Evolutionary conservation across 805 yeast genomes (phyloP).

Genomic region (Torulaspora delbrueckii): DNA sequence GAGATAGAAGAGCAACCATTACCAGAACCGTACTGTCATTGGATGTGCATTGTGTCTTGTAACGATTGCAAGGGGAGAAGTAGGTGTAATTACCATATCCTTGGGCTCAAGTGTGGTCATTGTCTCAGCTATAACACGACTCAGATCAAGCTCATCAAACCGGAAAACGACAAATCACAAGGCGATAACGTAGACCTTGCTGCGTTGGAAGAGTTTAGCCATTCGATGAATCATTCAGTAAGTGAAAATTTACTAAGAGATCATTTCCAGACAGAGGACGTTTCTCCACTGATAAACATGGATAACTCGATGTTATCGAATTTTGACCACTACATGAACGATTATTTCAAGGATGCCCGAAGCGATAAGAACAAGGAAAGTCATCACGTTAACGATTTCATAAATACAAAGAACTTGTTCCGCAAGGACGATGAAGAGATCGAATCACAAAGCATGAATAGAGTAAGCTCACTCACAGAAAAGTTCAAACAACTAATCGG

Average conservation of each 20-base stretch:
- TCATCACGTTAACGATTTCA: slow-evolving; percentile 17
- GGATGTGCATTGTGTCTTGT: slow-evolving; percentile 74
- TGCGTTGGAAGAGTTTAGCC: slow-evolving; percentile 13
- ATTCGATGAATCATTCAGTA: slow-evolving; percentile 13
- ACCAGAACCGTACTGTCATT: slow-evolving; percentile 71
- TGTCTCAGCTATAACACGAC: slow-evolving; percentile 85
- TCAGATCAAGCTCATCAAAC: slow-evolving; percentile 64
- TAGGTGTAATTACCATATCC: slow-evolving; percentile 67
- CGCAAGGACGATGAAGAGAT: slow-evolving; percentile 3
- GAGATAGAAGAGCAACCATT: slow-evolving; percentile 72
- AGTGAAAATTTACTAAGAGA: slow-evolving; percentile 19
- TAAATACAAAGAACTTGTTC: slow-evolving; percentile 18
- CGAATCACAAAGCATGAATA: slow-evolving; percentile 11
- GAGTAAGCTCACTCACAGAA: slow-evolving; percentile 16
- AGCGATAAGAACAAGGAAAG: slow-evolving; percentile 9
- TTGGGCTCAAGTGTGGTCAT: slow-evolving; percentile 83
- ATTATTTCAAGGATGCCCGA: slow-evolving; percentile 16
- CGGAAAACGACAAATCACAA: slow-evolving; percentile 44
- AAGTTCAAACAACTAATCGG: slow-evolving; percentile 16
- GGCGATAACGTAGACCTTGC: slow-evolving; percentile 9
- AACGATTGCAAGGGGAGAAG: slow-evolving; percentile 87
- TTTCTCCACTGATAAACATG: slow-evolving; percentile 21
- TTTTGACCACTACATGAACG: slow-evolving; percentile 21
- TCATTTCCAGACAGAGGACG: slow-evolving; percentile 25
- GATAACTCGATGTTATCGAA: slow-evolving; percentile 19